A percentile compares a stretch with the other conserved stretches of the same genome.
Evolutionary conservation across 129 eudicot species (phyloP).

Genomic region (Heracleum sosnowskyi): DNA sequence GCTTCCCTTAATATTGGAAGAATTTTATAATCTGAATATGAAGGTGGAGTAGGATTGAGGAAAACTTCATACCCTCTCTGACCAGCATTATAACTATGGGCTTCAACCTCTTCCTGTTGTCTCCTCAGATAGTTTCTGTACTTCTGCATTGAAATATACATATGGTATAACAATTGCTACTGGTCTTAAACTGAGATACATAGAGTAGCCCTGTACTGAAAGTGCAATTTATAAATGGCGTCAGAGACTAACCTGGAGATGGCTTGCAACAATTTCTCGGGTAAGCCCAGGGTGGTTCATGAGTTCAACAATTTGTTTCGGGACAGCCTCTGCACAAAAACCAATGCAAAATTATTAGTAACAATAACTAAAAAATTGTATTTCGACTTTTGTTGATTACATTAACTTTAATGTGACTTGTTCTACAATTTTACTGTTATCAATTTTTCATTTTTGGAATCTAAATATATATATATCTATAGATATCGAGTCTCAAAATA

Average conservation of each 20-base stretch:
- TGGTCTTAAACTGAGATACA: background rate
- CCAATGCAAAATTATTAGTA: background rate
- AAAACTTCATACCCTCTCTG: background rate
- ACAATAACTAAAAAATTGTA: background rate
- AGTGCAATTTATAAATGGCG: background rate
- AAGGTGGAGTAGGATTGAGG: background rate
- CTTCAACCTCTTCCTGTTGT: no score
- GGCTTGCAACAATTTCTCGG: conserved; percentile 16
- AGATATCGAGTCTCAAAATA: background rate
- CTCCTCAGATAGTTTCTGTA: conserved; percentile 12
- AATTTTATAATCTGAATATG: background rate
- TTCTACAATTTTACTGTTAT: background rate
- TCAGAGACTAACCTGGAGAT: conserved; percentile 18
- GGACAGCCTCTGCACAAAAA: conserved; percentile 15
- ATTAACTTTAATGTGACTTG: background rate
- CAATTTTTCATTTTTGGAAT: background rate
- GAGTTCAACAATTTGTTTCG: conserved; percentile 13
- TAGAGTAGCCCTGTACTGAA: background rate
- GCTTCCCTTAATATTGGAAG: background rate
- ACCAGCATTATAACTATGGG: background rate
- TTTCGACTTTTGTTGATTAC: background rate
- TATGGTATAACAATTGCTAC: background rate
- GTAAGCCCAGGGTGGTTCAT: conserved; percentile 19
- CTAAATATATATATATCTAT: background rate
- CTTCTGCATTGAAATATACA: conserved; percentile 13